phyloP scores from a whole-genome alignment of 2,329 filamentous ascomycete species.

The Exophiala mesophila region DNA sequence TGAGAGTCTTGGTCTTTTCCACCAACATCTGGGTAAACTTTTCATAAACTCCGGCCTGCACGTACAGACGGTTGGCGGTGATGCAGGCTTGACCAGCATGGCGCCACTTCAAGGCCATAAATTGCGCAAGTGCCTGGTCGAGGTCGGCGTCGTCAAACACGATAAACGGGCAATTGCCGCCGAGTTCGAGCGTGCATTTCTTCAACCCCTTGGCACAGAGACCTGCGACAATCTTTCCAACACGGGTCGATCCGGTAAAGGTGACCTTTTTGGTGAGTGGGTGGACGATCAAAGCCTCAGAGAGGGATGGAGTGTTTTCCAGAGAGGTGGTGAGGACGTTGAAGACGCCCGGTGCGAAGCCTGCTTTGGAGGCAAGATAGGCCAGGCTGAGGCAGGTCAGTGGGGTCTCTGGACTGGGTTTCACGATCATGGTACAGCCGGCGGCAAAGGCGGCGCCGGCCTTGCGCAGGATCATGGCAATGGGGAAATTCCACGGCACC shows the following conservation, averaged over 20 bases:
- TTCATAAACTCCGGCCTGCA: slow-evolving; percentile 43
- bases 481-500: slow-evolving; percentile 69
- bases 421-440: slow-evolving; percentile 69
- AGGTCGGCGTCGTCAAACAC: slow-evolving; percentile 62
- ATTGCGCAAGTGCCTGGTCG: slow-evolving; percentile 40
- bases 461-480: slow-evolving; percentile 65
- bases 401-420: slow-evolving; percentile 65
- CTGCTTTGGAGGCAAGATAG: slow-evolving; percentile 49
- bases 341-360: slow-evolving; percentile 56
- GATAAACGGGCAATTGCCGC: slow-evolving; percentile 61
- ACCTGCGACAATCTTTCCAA: slow-evolving; percentile 59
- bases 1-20: slow-evolving; percentile 48
- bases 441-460: slow-evolving; percentile 64
- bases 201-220: slow-evolving; percentile 58
- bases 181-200: slow-evolving; percentile 60
- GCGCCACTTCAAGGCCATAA: slow-evolving; percentile 41
- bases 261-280: slow-evolving; percentile 56
- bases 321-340: slow-evolving; percentile 54
- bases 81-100: slow-evolving; percentile 44
- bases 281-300: slow-evolving; percentile 51
- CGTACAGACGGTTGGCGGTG: slow-evolving; percentile 42
- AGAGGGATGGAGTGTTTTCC: slow-evolving; percentile 36
- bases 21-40: slow-evolving; percentile 52
- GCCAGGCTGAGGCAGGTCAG: slow-evolving; percentile 53
- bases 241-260: slow-evolving; percentile 57